phyloP scores from a whole-genome alignment of 192 early-diverging fungal species.

The Chytriomyces confervae region DNA sequence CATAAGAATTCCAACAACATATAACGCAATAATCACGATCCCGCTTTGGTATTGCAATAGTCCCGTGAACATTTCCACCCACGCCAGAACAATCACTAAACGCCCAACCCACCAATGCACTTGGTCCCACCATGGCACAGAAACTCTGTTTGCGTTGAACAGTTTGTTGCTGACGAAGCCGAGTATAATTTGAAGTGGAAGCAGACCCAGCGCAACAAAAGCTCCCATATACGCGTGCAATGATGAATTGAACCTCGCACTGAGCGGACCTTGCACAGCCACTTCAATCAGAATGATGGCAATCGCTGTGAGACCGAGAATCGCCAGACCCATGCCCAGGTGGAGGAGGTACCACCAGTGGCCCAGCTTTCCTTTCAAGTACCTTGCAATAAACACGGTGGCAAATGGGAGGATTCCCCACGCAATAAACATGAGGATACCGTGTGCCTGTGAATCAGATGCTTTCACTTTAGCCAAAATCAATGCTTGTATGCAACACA shows the following conservation, averaged over 20 bases:
- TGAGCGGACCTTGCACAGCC: background rate
- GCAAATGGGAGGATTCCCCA: conserved; percentile 43
- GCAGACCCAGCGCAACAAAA: conserved; percentile 5
- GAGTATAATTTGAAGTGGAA: conserved; percentile 38
- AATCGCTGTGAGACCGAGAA: conserved; percentile 17
- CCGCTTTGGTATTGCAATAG: conserved; percentile 1
- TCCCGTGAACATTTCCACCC: conserved; percentile 6
- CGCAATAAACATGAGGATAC: conserved; percentile 44
- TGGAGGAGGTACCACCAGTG: conserved; percentile 49
- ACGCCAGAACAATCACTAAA: conserved; percentile 6
- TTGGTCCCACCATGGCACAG: conserved; percentile 52
- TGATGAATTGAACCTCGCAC: conserved; percentile 14
- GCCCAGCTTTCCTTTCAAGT: conserved; percentile 46
- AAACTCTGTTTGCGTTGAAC: conserved; percentile 30
- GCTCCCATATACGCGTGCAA: conserved; percentile 23
- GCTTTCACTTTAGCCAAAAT: background rate
- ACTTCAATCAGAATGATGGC: conserved; percentile 39
- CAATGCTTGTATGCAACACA: background rate
- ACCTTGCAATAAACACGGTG: conserved; percentile 50
- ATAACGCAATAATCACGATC: conserved; percentile 12
- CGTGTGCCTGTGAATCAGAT: conserved; percentile 31
- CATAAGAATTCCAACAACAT: conserved; percentile 1
- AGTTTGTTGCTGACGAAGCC: conserved; percentile 42
- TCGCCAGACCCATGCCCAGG: conserved; percentile 41
- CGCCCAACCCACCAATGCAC: conserved; percentile 58